These are phyloP conservation scores for Prunus campanulata DNA, from an alignment of 306 rosid genomes.

Conservation along the genomic window DNA sequence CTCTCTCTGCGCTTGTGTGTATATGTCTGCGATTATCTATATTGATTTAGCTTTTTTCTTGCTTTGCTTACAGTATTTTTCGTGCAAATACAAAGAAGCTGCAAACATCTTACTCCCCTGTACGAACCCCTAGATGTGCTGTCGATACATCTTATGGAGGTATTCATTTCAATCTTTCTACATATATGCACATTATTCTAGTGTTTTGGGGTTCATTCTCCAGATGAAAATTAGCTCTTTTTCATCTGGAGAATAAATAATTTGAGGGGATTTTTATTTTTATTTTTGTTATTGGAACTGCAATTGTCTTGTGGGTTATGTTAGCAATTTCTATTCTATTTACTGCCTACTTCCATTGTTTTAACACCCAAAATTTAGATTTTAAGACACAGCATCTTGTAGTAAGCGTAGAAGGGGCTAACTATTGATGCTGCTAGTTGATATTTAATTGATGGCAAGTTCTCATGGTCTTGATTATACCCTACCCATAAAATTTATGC, in stretches of 20 bases:
- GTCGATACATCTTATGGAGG: conserved; percentile 80
- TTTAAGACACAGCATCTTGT: background rate
- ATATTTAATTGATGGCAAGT: background rate
- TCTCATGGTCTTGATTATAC: background rate
- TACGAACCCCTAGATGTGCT: conserved; percentile 49
- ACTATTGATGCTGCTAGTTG: background rate
- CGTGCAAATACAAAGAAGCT: conserved; percentile 32
- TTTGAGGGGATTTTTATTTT: background rate
- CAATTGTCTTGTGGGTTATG: background rate
- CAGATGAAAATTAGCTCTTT: background rate
- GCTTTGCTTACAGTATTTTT: conserved; percentile 32
- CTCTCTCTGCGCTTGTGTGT: background rate
- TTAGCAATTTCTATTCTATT: background rate
- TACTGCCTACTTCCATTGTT: background rate
- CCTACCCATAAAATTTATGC: background rate
- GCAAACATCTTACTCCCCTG: background rate
- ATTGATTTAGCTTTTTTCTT: background rate
- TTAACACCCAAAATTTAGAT: background rate
- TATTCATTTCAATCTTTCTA: conserved; percentile 9
- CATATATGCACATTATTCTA: background rate
- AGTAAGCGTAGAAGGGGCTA: background rate
- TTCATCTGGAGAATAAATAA: background rate
- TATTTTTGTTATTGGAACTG: background rate
- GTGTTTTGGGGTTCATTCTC: background rate
- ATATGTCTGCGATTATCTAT: background rate